Base-by-base conservation (phyloP, 306 rosid genomes). In the Fragaria vesca region DNA sequence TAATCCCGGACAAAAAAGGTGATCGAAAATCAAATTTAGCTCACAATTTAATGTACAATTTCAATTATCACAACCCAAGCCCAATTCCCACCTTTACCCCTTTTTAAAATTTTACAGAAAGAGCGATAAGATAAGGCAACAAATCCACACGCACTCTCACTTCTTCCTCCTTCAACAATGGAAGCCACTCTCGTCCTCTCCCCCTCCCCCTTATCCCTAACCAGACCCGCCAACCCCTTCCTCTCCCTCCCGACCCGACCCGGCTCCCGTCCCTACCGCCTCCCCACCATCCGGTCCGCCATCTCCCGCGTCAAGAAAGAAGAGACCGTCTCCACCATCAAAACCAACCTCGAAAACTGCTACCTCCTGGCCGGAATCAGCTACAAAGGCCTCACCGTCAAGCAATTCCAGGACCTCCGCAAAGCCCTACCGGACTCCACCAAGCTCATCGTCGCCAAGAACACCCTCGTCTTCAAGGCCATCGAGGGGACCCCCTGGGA, bases 361-460 rank as follows among this genome's bases (percentile, higher is more conserved):
- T 84, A 88, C 84, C 95, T 94, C 12, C 32, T 94, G 7, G 97
- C 98, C 5, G 97, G 89, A 1, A 91, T 95, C 69, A 86, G 87
- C 67, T 95, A 92, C 97, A 92, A 95, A 70, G 97, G 98, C 17
- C 85, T 95, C 69, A 92, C 96, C 0, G 98, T 95, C 11, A 88
- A 89, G 66, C 97, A 95, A 45, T 89, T 95, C 61, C 97, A 95
- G 65, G 98, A 92, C 24, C 97, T 95, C 26, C 90, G 97, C 0
- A 86, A 42, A 45, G 43, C 85, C 18, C 90, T 95, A 2, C 98
- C 97, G 0, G 98, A 92, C 9, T 79, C 86, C 13, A 82, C 98
- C 17, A 88, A 69, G 45, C 89, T 95, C 6, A 11, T 95, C 0
- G 98, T 95, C 18, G 98, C 98, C 20, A 95, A 95, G 88, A 95